Base-by-base conservation (phyloP, 177 flowering plant species). In the Vitis hybrid region DNA sequence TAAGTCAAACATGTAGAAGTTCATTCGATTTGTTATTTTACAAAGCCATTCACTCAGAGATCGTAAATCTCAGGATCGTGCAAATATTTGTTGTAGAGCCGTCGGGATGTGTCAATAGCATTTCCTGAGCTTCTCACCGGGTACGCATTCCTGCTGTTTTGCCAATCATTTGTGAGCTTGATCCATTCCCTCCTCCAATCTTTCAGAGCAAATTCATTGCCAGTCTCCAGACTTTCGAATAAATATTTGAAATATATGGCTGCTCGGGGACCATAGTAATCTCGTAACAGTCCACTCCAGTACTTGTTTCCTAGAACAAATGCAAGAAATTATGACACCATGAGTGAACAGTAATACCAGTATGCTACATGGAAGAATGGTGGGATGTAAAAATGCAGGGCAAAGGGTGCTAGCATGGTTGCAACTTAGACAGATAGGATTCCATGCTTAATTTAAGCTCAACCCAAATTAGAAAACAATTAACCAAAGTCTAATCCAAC, bases 151-250 rank as follows among this genome's bases (percentile, higher is more conserved):
- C 84, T 70, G 40, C 82, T 76, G 2, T 68, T 84, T 74, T 89
- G 93, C 92, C 93, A 89, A 46, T 87, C 83, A 63, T 89, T 88
- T 62, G 93, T 88, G 14, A 89, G 84, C 78, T 81, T 84, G 62
- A 91, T 82, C 97, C 97, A 89, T 17, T 88, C 91, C 77, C 81
- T 86, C 67, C 97, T 84, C 97, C 93, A 91, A 3, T 72, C 76
- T 46, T 71, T 74, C 77, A 89, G 65, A n/a, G 24, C 70, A 66
- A 91, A 89, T 2, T 68, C 70, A 13, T 75, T 57, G 2, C 85
- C 89, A 9, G 70, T 82, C 68, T 86, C 80, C 70, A 88, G 54
- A 59, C 92, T 87, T 66, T 84, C 74, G 14, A 72, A 32, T 27
- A 89, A 72, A 63, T 71, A 80, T 65, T 78, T 88, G 83, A 91